Evolutionary conservation across 2,329 filamentous ascomycete species (phyloP), one percentile per base, ranked within the genome.

Genomic region (Aspergillus transmontanensis): DNA sequence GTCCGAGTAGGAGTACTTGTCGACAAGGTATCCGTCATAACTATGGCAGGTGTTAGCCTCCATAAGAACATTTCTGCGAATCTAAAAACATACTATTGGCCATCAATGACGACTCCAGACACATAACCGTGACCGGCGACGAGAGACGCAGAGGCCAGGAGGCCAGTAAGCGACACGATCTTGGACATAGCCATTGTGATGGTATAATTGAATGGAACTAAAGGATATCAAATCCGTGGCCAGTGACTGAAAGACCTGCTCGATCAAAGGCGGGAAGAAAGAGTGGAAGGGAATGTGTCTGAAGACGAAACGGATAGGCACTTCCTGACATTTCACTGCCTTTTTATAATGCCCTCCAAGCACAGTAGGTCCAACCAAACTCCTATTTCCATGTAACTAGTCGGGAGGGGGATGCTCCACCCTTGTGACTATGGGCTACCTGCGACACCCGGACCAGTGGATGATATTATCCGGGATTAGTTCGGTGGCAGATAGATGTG

Each of bases 1-100:
- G n/a, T 71, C 68, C 48, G 62, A 66, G 64, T 79, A 78, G 50
- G 67, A 60, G 57, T 74, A 78, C n/a, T 65, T 61, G 59, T 71
- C 66, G 10, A 74, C 71, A 58, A 80, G 67, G 67, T 78, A 83
- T 26, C 81, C 81, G 16, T 66, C 67, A 54, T 78, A 77, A 56
- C 76, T 76, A 59, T 76, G 74, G 59, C 69, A 67, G 71, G 19
- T 76, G 66, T 67, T 48, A 61, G 58, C 79, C 55, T 30, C 39
- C 58, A 34, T 34, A 23, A 28, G 41, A 51, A 12, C 23, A 6
- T 2, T 19, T 48, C 12, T n/a, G 19, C 3, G 28, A 32, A 34
- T 21, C 9, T 21, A 19, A 30, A 30, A 14, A 57, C 67, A 41
- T 72, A 76, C 74, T 66, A 71, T 55, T 69, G 61, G 41, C 73